Evolutionary conservation across 345 rosid genomes (phyloP), one percentile per base, ranked within the genome.

Genomic region (Anastatica hierochuntica): DNA sequence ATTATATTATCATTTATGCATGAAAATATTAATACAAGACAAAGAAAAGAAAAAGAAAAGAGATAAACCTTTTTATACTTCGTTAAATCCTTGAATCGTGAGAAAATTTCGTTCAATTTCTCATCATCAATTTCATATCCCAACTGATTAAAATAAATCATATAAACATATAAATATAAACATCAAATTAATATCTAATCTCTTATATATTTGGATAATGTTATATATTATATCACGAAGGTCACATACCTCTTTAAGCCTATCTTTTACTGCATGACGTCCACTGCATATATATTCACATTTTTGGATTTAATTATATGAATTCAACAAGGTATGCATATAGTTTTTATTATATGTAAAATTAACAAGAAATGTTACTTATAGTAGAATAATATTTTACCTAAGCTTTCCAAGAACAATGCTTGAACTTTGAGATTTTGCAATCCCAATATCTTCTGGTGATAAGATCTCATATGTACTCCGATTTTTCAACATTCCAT

Each of bases 391-490:
- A 6, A 29, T 29, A 24, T 24, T 14, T 12, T 18, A 81, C 97
- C 90, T 82, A 46, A 86, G 87, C 59, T 86, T 90, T 46, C 96
- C 97, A 36, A 86, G 87, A 67, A 90, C 83, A 71, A 90, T 77
- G 35, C 90, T 79, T 16, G 89, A 81, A 13, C 68, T 76, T 41
- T 77, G 76, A 47, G 88, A 48, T 60, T 87, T 63, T 51, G 74
- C 82, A 39, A 82, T 76, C 14, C 97, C 97, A 41, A 90, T 69
- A 76, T 83, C 96, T 39, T 83, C 95, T 11, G 90, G 96, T 35
- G 76, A 67, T 20, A 90, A 78, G 41, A 90, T 90, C 71, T 90
- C 95, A 80, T 90, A 90, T 9, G 94, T 90, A 29, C 83, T 72
- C 67, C 81, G 77, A 68, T 90, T 84, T 71, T 83, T 86, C 47